Base-by-base conservation (phyloP, 2,329 filamentous ascomycete genomes). In the Hypoxylon sp. region DNA sequence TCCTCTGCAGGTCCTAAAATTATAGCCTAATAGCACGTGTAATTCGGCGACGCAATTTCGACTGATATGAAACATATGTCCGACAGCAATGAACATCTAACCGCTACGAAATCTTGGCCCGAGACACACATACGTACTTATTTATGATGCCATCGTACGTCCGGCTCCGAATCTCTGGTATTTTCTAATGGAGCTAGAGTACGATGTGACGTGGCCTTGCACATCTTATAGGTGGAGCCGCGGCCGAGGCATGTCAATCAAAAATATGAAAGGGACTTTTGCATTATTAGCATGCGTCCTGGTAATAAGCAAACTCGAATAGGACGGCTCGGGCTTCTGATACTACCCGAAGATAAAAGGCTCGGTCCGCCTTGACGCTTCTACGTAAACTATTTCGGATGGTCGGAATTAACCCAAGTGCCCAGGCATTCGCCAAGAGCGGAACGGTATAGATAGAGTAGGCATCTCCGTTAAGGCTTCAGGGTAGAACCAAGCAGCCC, bases 11-110 rank as follows among this genome's bases (percentile, higher is more conserved):
- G 25, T 43, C 38, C 38, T 28, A 13, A 23, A 23, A 25, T 21
- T 28, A 57, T 56, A 51, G 59, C 53, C 60, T 59, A 55, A 67
- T 56, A 13, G 5, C 34, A 55, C 59, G 51, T 57, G 58, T 41
- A 46, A 61, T 48, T 28, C 46, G 46, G 50, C 32, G 52, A 48
- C 25, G 32, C 50, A 57, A 57, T 49, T n/a, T 41, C 30, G 17
- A 56, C 36, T 23, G 17, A 48, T 21, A 36, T 62, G 28, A 50
- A 56, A 53, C 50, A 28, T 49, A 36, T 45, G 38, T 32, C 50
- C 41, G 23, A 45, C 41, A 23, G 23, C 13, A 38, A 30, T 30
- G 41, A 25, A 34, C 19, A 41, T 45, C 21, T n/a, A 14, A 41
- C n/a, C 36, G 30, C 25, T 21, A 43, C 34, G 21, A 53, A 17